Percentiles rank a stretch among this genome's conserved stretches.
Evolutionary conservation across 2,329 filamentous ascomycete species (phyloP).

Genomic region (Fusarium succisae): DNA sequence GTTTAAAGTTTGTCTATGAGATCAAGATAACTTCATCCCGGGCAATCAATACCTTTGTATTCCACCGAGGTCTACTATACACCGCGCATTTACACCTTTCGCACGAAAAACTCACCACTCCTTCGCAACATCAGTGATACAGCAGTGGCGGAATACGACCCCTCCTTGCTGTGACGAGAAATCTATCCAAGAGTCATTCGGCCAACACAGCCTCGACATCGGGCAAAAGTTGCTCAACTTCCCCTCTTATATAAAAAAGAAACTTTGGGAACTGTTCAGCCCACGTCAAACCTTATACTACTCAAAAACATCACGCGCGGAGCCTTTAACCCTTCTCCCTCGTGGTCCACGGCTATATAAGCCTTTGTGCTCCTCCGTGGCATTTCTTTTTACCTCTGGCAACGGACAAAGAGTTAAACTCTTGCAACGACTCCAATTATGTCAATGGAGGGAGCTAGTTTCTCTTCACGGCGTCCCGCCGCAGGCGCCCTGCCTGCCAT

Average conservation of each 20-base stretch:
- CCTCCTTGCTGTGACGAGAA: constrained; percentile 9
- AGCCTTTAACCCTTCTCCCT: background rate
- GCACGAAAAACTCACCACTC: constrained; percentile 20
- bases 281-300: background rate
- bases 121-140: background rate
- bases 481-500: constrained; percentile 48
- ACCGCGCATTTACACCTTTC: constrained; percentile 4
- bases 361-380: background rate
- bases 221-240: background rate
- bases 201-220: background rate
- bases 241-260: background rate
- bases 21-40: constrained; percentile 3
- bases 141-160: constrained; percentile 13
- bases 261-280: background rate
- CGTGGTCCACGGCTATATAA: background rate
- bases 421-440: background rate
- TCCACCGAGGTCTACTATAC: background rate
- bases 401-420: background rate
- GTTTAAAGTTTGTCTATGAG: constrained; percentile 26
- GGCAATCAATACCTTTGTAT: background rate
- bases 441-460: constrained; percentile 46
- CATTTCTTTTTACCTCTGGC: background rate
- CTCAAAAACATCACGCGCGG: background rate
- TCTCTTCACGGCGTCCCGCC: constrained; percentile 48
- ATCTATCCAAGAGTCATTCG: constrained; percentile 23